Base-by-base conservation (phyloP, 139 green algal genomes). In the Chlamydomonas sp. region DNA sequence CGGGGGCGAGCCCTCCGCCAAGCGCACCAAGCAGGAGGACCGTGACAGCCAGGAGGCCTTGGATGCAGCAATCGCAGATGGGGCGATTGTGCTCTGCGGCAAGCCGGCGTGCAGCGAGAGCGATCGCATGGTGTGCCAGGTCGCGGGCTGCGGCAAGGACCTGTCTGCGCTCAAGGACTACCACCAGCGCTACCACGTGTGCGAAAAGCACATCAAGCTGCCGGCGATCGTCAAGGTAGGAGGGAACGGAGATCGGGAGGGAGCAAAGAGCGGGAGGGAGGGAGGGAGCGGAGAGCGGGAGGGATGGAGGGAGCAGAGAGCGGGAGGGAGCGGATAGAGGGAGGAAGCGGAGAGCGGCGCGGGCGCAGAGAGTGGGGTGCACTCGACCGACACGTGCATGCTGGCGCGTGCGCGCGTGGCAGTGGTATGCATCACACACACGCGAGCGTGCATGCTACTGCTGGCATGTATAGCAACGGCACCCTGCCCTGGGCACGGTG, bases 141-240 rank as follows among this genome's bases (percentile, higher is more conserved):
- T 94, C 30, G 72, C 77, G 2, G 80, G 80, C 39, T 94, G 88
- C 59, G 67, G 65, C 16, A 77, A 63, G 39, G 75, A 85, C 30
- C 80, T 95, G 47, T 71, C 76, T 3, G 48, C 59, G 22, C 77
- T 93, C 0, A 92, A 90, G 73, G 89, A 95, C 48, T 94, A 92
- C 80, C 88, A 94, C 77, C 87, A 91, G 76, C 79, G 88, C 8
- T 95, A 94, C 66, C 74, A 81, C 31, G 86, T 95, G n/a, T 95
- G 89, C 59, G 87, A 91, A 37, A 73, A 83, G 35, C 88, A 94
- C 70, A 85, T 89, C 70, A 85, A 83, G 73, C 75, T 84, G 62
- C 81, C 80, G 1, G 70, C n/a, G n/a, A n/a, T n/a, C n/a, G n/a
- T n/a, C n/a, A n/a, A n/a, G n/a, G n/a, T n/a, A n/a, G n/a, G n/a